phyloP scores from a whole-genome alignment of 208 protist species.

The Crithidia expoeki region DNA sequence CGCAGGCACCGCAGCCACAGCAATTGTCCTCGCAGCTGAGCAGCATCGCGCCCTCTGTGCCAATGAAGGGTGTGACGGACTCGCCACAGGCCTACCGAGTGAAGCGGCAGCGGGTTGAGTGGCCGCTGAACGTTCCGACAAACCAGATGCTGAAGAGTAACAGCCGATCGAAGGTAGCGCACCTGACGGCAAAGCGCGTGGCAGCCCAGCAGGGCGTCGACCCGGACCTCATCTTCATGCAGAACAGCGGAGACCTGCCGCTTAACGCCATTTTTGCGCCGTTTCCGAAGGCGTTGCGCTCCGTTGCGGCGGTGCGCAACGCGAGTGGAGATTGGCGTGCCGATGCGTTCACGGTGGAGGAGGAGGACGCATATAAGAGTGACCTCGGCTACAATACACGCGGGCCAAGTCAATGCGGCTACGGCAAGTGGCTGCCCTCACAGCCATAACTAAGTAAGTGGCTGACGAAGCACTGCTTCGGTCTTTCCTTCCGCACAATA shows the following conservation, averaged over 20 bases:
- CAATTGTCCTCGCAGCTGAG: constrained; percentile 10
- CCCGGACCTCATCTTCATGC: constrained; percentile 83
- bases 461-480: neutral
- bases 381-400: constrained; percentile 65
- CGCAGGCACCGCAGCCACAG: constrained; percentile 6
- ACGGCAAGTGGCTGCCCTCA: constrained; percentile 38
- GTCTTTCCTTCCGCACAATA: too few species aligned
- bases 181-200: constrained; percentile 70
- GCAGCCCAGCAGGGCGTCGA: constrained; percentile 80
- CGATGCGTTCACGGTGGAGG: constrained; percentile 81
- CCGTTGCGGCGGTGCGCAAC: constrained; percentile 63
- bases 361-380: constrained; percentile 84
- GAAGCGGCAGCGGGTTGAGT: constrained; percentile 63
- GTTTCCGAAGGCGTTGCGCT: constrained; percentile 75
- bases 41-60: constrained; percentile 27
- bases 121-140: constrained; percentile 75
- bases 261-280: constrained; percentile 76
- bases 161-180: constrained; percentile 83
- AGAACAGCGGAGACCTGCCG: constrained; percentile 79
- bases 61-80: constrained; percentile 14
- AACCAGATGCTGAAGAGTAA: constrained; percentile 79
- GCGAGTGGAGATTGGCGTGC: constrained; percentile 84
- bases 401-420: constrained; percentile 77
- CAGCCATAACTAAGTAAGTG: neutral
- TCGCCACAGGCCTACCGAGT: constrained; percentile 25